Evolutionary conservation across 169 alveolate species (phyloP), one percentile per base, ranked within the genome.

Genomic region (Cyclospora cayetanensis): DNA sequence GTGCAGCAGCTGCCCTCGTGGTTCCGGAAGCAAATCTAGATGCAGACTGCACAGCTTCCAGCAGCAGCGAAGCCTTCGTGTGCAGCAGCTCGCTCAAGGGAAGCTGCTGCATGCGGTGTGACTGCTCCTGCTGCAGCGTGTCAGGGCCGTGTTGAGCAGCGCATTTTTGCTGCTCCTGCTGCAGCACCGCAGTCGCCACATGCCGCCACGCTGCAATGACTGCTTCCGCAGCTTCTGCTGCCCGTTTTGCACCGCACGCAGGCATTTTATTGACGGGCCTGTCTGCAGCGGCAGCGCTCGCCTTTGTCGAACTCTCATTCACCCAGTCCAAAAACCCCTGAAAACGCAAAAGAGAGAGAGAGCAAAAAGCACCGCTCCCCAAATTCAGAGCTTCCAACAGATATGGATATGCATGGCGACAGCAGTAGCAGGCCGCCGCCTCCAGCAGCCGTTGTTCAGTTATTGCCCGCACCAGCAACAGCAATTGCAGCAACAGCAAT

Each of bases 221-320:
- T n/a, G 88, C 88, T n/a, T 77, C 72, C 29, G 88, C 72, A 25
- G 68, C 88, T 50, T 43, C 88, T 34, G 70, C 46, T 70, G 46
- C 37, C 55, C 25, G 82, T 9, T 29, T 55, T 22, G 11, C 15
- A 55, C 34, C 11, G 15, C 34, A 25, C 82, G 39, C 82, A 20
- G 34, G 12, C 50, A 70, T 70, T 22, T 66, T 43, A 41, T 41
- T 43, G 53, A n/a, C n/a, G n/a, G n/a, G n/a, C n/a, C n/a, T n/a
- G n/a, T n/a, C 53, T 70, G 55, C 53, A n/a, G 79, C 79, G 11
- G 68, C 41, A 41, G 68, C 41, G 12, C 3, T 55, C 18, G 3
- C 31, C 41, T 5, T 35, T 37, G 74, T 74, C 15, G 74, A 25
- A 35, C 37, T 15, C 34, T 9, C 22, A 20, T 34, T 31, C 31